A percentile compares a stretch with the other conserved stretches of the same genome.
Conservation (phyloP, 257 asterid genomes). For the Gentiana straminea region DNA sequence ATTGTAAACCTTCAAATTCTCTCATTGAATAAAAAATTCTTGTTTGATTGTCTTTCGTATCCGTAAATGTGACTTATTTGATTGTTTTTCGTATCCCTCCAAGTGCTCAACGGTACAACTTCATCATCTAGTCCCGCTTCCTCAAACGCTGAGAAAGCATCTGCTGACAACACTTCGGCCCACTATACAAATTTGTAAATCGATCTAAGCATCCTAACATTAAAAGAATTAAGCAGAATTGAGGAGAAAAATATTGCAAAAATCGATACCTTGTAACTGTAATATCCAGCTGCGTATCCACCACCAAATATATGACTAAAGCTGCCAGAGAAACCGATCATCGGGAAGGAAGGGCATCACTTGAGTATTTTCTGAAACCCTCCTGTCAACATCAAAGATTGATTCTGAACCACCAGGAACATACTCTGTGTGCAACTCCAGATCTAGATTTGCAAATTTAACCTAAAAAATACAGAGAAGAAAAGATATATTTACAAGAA, state of each 20-base stretch:
- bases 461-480: slow-evolving; percentile 36
- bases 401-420: slow-evolving; percentile 84
- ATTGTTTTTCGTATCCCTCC: background rate
- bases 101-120: slow-evolving; percentile 31
- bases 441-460: slow-evolving; percentile 72
- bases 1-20: background rate
- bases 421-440: slow-evolving; percentile 73
- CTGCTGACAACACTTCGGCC: slow-evolving; percentile 99
- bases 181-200: slow-evolving; percentile 50
- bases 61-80: too few species aligned
- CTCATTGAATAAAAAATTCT: background rate
- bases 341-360: slow-evolving; percentile 86
- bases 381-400: slow-evolving; percentile 66
- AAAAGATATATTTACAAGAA: too few species aligned
- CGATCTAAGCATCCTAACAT: background rate
- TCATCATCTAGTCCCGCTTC: slow-evolving; percentile 81
- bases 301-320: slow-evolving; percentile 94
- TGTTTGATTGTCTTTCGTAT: background rate
- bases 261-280: slow-evolving; percentile 76
- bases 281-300: slow-evolving; percentile 98
- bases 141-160: slow-evolving; percentile 98
- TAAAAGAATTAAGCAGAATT: background rate
- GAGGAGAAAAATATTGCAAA: background rate
- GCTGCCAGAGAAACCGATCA: slow-evolving; percentile 82
- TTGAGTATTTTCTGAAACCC: slow-evolving; percentile 65